Conservation (phyloP, 2,329 filamentous ascomycete species). For the Aspergillus oerlinghausenensis region DNA sequence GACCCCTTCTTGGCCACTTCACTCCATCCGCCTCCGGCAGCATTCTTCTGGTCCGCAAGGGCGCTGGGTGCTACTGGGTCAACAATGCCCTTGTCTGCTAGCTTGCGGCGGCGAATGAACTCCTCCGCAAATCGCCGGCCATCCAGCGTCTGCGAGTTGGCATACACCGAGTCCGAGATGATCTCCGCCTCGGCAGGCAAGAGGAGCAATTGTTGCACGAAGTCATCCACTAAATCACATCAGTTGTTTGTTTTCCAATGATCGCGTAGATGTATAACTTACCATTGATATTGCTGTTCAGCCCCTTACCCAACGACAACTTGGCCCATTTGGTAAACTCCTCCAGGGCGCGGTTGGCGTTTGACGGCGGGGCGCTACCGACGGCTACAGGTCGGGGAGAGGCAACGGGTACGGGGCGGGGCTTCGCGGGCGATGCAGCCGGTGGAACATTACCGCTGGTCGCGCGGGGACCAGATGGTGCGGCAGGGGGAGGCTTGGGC, state of each 20-base stretch:
- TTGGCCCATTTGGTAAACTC: slow-evolving; percentile 94
- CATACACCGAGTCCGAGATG: slow-evolving; percentile 86
- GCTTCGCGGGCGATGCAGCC: slow-evolving; percentile 39
- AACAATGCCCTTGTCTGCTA: slow-evolving; percentile 86
- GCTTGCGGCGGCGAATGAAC: slow-evolving; percentile 86
- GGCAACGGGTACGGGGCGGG: slow-evolving; percentile 54
- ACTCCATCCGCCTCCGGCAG: slow-evolving; percentile 69
- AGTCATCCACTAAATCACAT: slow-evolving; percentile 63
- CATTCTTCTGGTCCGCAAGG: slow-evolving; percentile 46
- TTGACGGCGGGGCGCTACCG: slow-evolving; percentile 38
- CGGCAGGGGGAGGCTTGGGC: slow-evolving; percentile 63
- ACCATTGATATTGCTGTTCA: slow-evolving; percentile 65
- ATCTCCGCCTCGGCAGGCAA: slow-evolving; percentile 74
- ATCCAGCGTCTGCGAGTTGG: slow-evolving; percentile 81
- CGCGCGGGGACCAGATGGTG: slow-evolving; percentile 45
- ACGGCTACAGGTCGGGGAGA: slow-evolving; percentile 45
- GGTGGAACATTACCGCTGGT: slow-evolving; percentile 39
- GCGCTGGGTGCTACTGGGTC: slow-evolving; percentile 57
- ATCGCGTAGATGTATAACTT: slow-evolving; percentile 25
- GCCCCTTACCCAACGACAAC: slow-evolving; percentile 69
- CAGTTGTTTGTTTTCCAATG: slow-evolving; percentile 24
- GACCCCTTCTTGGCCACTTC: slow-evolving; percentile 94
- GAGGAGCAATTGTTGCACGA: slow-evolving; percentile 69
- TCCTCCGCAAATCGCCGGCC: slow-evolving; percentile 91
- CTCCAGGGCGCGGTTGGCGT: slow-evolving; percentile 66